Evolutionary conservation across 371 early-diverging fungal species (phyloP), one percentile per base, ranked within the genome.

Genomic region (Apophysomyces trapeziformis): DNA sequence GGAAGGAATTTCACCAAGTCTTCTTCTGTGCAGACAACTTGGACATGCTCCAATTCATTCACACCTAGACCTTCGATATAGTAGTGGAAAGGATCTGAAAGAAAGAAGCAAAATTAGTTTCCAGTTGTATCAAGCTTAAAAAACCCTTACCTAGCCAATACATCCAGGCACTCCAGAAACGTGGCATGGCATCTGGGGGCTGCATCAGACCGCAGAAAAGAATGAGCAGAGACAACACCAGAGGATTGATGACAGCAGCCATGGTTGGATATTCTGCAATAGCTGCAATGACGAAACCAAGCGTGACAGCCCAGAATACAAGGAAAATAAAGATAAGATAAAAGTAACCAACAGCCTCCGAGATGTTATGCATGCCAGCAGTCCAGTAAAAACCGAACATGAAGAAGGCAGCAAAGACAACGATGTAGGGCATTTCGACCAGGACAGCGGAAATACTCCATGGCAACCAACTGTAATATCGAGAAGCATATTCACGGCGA

Each of bases 161-260:
- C 79, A 93, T 84, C 89, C 90, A 90, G 0, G 72, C 58, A 11
- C 82, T 73, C 88, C 90, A 91, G 76, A 93, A 90, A 38, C 66
- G 64, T 4, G 90, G 90, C 86, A 91, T 89, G 8, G 76, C 66
- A 2, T 45, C 12, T 36, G 75, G 71, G 3, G 87, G 80, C 46
- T 89, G 84, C 65, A 89, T 81, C 47, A 89, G 69, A 69, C 90
- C 90, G 47, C 81, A 79, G 75, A 88, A 89, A 41, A 91, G 71
- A 61, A 82, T 74, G 54, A 89, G 78, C 62, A 88, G 68, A 0
- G 88, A 79, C 57, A 86, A 76, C 46, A 89, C 72, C 56, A 90
- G 76, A 6, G 92, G 89, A 38, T 86, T 85, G 61, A 89, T 43
- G 58, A 90, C 68, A 0, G 88, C 76, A 5, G 90, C 89, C 12